Evolutionary conservation across 2,329 filamentous ascomycete genomes (phyloP).

Genomic region (Xylaria sp.): DNA sequence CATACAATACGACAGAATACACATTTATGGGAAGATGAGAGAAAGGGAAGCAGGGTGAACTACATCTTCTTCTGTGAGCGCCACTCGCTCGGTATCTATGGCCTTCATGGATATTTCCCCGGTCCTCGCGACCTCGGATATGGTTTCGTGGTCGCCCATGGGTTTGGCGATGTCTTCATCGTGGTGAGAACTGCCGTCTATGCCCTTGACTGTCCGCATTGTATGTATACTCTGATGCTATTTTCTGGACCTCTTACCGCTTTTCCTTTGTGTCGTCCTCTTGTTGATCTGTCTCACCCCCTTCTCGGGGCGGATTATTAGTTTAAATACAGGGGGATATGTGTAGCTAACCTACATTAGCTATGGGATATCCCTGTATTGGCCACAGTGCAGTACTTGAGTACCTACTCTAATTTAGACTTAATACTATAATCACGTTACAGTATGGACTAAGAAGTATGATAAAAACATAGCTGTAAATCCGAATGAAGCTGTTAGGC

Average conservation of each 20-base stretch:
- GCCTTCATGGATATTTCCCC: constrained; percentile 33
- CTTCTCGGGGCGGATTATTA: background rate
- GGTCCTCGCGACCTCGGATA: constrained; percentile 23
- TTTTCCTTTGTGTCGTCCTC: background rate
- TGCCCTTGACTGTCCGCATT: constrained; percentile 30
- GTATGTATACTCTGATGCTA: background rate
- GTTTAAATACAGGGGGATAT: background rate
- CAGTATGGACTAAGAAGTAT: too few species aligned
- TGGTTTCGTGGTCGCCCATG: background rate
- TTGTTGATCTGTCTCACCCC: background rate
- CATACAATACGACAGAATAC: background rate
- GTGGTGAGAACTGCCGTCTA: constrained; percentile 23
- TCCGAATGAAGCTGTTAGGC: too few species aligned
- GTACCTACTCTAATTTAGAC: background rate
- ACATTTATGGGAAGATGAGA: background rate
- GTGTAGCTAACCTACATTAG: background rate
- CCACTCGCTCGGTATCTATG: constrained; percentile 34
- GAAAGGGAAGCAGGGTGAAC: background rate
- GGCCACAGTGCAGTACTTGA: background rate
- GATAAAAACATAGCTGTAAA: too few species aligned
- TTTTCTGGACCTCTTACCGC: background rate
- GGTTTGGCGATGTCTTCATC: constrained; percentile 28
- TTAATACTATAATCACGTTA: too few species aligned
- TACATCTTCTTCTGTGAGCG: constrained; percentile 41
- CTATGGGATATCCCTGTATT: background rate